Evolutionary conservation across 2,329 filamentous ascomycete genomes (phyloP).

Genomic region (Aspergillus terreus): DNA sequence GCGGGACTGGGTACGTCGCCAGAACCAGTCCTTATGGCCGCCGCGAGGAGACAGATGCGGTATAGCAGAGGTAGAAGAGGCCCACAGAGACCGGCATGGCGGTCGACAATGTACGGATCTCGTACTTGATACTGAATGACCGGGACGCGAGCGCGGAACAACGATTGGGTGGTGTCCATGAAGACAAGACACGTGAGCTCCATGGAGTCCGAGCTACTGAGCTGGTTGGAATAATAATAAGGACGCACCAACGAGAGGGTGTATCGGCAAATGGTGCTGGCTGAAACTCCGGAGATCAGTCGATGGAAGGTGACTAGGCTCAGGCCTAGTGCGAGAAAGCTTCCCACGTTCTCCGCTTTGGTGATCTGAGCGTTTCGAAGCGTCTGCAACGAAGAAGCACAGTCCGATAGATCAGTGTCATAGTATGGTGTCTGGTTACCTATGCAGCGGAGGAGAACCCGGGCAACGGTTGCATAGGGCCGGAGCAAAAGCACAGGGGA

Average conservation of each 20-base stretch:
- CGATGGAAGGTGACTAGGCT: constrained; percentile 1
- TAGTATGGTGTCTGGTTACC: neutral
- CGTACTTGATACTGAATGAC: constrained; percentile 1
- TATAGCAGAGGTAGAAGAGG: neutral
- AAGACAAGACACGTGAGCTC: constrained; percentile 2
- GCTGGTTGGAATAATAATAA: neutral
- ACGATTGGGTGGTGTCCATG: neutral
- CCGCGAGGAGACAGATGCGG: neutral
- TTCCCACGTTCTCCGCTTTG: neutral
- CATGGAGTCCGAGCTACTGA: neutral
- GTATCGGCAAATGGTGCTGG: neutral
- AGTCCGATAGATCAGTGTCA: neutral
- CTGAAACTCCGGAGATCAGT: neutral
- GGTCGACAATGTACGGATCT: neutral
- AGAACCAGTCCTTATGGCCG: neutral
- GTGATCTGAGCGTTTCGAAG: neutral
- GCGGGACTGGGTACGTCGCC: neutral
- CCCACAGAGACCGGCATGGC: constrained; percentile 3
- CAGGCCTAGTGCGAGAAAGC: neutral
- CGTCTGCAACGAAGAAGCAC: neutral
- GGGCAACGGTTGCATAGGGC: neutral
- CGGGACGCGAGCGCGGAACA: neutral
- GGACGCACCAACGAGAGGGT: neutral
- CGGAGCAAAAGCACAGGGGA: neutral
- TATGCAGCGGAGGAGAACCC: neutral